Evolutionary conservation across 805 yeast species (phyloP), one percentile per base, ranked within the genome.

Genomic region (Maudiozyma bulderi): DNA sequence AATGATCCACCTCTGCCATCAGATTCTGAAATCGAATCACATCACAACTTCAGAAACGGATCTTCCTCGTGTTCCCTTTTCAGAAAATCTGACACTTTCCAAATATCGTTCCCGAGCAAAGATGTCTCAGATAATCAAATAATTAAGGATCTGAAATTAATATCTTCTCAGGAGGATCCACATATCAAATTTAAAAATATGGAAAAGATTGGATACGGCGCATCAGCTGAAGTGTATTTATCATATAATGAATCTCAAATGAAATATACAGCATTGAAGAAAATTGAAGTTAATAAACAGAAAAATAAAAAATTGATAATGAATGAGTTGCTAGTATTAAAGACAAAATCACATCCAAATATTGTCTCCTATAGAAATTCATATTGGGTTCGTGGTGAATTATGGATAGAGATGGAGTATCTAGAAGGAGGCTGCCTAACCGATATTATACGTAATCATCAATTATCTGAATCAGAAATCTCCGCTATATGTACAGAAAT

Each of bases 371-470:
- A 86, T 63, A 80, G 90, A 52, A 95, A 90, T 60, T 81, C 96
- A 0, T 91, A 81, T 64, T 64, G 84, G 45, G 68, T 84, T 49
- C 80, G 78, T 50, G 85, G 84, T 40, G 88, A 84, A 56, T 73
- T 91, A 48, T 91, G 98, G 98, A 97, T 91, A 8, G 81, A 90
- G 15, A 91, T 91, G 99, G 98, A 91, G 67, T 91, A 87, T 63
- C 93, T 91, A 98, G 97, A 91, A 65, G 98, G 99, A 52, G 99
- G 99, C 1, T 83, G 93, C 0, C 73, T 91, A 56, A 91, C 98
- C 0, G 98, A 93, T 68, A 90, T 93, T 33, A 95, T 91, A 20
- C 86, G 95, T 0, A 90, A 89, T 62, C 75, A 77, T 52, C 82
- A 82, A 47, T 81, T 91, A 84, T 80, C 93, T 2, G 98, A 93